Evolutionary conservation across 2,329 filamentous ascomycete genomes (phyloP), one percentile per base, ranked within the genome.

Genomic region (Cryphonectria japonica): DNA sequence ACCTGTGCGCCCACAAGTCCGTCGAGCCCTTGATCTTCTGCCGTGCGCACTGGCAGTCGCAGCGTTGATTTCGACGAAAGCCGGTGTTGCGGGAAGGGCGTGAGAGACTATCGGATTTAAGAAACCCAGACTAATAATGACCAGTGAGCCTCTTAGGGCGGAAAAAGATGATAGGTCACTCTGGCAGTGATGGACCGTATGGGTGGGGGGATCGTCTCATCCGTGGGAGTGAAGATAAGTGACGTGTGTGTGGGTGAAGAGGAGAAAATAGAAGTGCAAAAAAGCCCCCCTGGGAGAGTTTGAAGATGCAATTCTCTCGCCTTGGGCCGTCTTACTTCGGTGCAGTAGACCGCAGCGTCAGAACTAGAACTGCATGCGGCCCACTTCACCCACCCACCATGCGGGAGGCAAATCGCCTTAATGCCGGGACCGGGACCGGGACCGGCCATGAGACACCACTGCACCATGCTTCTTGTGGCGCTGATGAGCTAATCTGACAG

Each of bases 271-370:
- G 43, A 66, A 13, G 34, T 61, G 46, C 37, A 37, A 13, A 37
- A 37, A 52, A 16, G 41, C n/a, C 43, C 63, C 46, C 64, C 29
- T 52, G 43, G 64, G 64, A 37, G 1, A 57, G 64, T 54, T 66
- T 66, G 64, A 66, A 32, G 64, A 66, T 66, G 29, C 34, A 50
- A 34, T 54, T 37, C 29, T 66, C 43, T 52, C 64, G 26, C 61
- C 34, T 34, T 52, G 29, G 64, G 29, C 64, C 46, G 64, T 52
- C 59, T 61, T 61, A 61, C 59, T 61, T 61, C 59, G 16, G 59
- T 66, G 32, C 43, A 32, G 54, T 59, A 19, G 16, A 16, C 54
- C 26, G 26, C 29, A 65, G 46, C 29, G 43, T 26, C 62, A 41
- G 62, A 16, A 61, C 59, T 61, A 41, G 62, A 16, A 61, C 59